Base-by-base conservation (phyloP, 2,329 filamentous ascomycete genomes). In the Botrytis squamosa region DNA sequence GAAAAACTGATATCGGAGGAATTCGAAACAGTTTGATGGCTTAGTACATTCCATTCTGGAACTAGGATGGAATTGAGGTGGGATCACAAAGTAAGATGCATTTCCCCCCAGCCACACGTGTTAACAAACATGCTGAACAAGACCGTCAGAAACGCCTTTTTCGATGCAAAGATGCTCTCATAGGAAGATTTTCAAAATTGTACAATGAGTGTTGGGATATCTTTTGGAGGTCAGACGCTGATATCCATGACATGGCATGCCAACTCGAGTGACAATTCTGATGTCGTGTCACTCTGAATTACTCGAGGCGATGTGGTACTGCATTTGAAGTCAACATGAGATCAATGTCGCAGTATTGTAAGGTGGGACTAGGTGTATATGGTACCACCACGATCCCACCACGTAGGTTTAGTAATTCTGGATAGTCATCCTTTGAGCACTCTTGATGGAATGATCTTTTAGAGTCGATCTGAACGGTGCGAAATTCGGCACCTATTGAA, bases 151-250 rank as follows among this genome's bases (percentile, higher is more conserved):
- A 49, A 49, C 16, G 70, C 70, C 49, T n/a, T 68, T 57, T 55
- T 72, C 62, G 4, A 68, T 68, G 63, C 38, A 68, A 68, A 46
- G 6, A 55, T 67, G 40, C 49, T 40, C 40, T 52, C 60, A 52
- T 57, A 49, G 49, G 60, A 12, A 66, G 33, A 38, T 46, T 66
- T 46, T 22, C 29, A 57, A 57, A 33, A 68, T 16, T 71, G 60
- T 66, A 33, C 7, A 55, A 52, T 55, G n/a, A 22, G 22, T n/a
- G 46, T 52, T 57, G 38, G n/a, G 40, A 67, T 33, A 20, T 33
- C 16, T 57, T 55, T 36, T 42, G 29, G 46, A 72, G 70, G 70
- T 72, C 70, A 72, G 70, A 72, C 70, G 70, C 59, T 46, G 60
- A 42, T 52, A 67, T 66, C 36, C 46, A 52, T 40, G 60, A n/a